phyloP scores from a whole-genome alignment of 306 rosid genomes.

The Rosa chinensis region DNA sequence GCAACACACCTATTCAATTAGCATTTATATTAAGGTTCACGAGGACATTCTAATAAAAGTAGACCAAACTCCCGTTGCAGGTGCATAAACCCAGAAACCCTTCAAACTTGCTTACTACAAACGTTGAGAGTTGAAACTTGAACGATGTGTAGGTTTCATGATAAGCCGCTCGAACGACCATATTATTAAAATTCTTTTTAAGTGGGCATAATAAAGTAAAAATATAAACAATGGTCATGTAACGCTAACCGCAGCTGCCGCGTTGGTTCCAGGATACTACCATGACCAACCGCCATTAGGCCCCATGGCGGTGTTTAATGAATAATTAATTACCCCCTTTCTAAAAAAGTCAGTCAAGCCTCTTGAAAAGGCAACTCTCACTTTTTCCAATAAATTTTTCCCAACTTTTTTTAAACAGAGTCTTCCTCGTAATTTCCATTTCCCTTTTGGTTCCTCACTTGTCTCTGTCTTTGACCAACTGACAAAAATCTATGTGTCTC shows the following conservation, averaged over 20 bases:
- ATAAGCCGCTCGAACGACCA: too few species aligned
- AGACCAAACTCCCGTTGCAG: too few species aligned
- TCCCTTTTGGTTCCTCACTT: not conserved
- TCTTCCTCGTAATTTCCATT: conserved; percentile 9
- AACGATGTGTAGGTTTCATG: too few species aligned
- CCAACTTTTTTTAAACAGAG: not conserved
- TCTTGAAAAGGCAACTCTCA: conserved; percentile 20
- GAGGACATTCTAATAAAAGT: too few species aligned
- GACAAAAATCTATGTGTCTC: conserved; percentile 3
- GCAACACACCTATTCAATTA: too few species aligned
- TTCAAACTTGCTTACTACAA: too few species aligned
- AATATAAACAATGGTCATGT: too few species aligned
- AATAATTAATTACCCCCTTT: not conserved
- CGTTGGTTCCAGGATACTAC: not conserved
- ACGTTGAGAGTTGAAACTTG: too few species aligned
- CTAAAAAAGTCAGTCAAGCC: not conserved
- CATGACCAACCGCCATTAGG: not conserved
- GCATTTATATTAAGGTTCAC: too few species aligned
- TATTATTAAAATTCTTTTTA: too few species aligned
- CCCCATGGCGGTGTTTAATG: not conserved
- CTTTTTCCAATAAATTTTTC: not conserved
- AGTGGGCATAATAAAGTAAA: too few species aligned
- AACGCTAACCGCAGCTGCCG: not conserved
- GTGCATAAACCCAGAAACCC: too few species aligned
- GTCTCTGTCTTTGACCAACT: conserved; percentile 22